A percentile compares a stretch with the other conserved stretches of the same genome.
phyloP scores from a whole-genome alignment of 331 rosid species.

The Cucumis variabilis region DNA sequence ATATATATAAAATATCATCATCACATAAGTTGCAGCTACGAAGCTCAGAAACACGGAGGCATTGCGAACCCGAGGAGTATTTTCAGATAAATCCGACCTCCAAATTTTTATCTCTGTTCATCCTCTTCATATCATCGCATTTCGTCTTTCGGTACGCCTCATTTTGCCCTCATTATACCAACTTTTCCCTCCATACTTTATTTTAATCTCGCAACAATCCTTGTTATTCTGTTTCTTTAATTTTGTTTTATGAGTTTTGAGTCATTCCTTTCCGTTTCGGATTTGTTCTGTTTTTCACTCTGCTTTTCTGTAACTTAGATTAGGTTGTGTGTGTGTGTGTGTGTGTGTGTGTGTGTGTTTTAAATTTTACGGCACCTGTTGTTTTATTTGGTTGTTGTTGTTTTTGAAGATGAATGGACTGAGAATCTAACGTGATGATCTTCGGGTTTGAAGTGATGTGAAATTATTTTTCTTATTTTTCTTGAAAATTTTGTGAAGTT shows the following conservation, averaged over 20 bases:
- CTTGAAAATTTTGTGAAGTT: slow-evolving; percentile 23
- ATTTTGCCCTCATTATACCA: background rate
- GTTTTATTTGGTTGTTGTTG: background rate
- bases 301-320: background rate
- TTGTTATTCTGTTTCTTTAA: background rate
- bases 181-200: background rate
- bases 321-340: background rate
- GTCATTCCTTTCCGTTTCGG: background rate
- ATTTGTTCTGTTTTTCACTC: background rate
- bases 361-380: background rate
- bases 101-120: background rate
- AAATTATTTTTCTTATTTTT: background rate
- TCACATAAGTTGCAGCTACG: background rate
- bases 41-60: background rate
- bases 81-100: background rate
- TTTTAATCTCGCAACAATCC: background rate
- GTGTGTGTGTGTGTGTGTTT: background rate
- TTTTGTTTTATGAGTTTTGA: background rate
- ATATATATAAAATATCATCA: too few species aligned
- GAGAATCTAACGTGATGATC: slow-evolving; percentile 10
- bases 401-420: background rate
- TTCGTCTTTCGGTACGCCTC: background rate
- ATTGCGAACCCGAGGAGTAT: background rate
- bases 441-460: background rate
- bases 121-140: background rate